Evolutionary conservation across 257 asterid species (phyloP).

Genomic region (Fraxinus americana): DNA sequence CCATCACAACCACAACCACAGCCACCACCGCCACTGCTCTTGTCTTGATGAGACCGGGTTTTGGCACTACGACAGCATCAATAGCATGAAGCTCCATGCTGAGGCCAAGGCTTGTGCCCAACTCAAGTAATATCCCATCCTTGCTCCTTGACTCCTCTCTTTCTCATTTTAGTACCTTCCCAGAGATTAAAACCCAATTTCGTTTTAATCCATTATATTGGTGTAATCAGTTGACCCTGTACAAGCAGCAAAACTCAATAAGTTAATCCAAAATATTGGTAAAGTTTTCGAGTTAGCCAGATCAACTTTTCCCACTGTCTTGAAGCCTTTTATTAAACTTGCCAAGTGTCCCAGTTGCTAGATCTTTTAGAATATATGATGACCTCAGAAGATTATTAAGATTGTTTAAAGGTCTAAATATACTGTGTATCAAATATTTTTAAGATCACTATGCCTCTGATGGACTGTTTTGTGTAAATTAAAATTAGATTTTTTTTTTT

Average conservation of each 20-base stretch:
- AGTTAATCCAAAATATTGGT: background rate
- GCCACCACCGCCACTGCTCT: conserved; percentile 7
- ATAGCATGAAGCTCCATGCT: conserved; percentile 24
- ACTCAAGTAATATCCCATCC: conserved; percentile 27
- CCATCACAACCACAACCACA: conserved; percentile 34
- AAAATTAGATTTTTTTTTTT: too few species aligned
- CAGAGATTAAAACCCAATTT: background rate
- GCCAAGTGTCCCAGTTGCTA: background rate
- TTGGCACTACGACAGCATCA: conserved; percentile 28
- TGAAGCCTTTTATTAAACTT: too few species aligned
- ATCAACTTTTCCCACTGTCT: background rate
- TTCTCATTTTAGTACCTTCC: background rate
- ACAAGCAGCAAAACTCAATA: too few species aligned
- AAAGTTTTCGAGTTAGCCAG: background rate
- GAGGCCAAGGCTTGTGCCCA: conserved; percentile 24
- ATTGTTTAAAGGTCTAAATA: too few species aligned
- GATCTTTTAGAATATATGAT: background rate
- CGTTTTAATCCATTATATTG: background rate
- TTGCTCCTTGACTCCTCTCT: background rate
- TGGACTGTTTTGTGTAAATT: too few species aligned
- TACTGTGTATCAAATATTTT: too few species aligned
- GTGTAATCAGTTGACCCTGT: background rate
- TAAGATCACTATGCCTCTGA: too few species aligned
- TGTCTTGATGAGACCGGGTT: conserved; percentile 23
- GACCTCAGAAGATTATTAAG: too few species aligned